A percentile compares a stretch with the other conserved stretches of the same genome.
Evolutionary conservation across 768 basidiomycete genomes (phyloP).

Genomic region (Xanthoconium purpureum): DNA sequence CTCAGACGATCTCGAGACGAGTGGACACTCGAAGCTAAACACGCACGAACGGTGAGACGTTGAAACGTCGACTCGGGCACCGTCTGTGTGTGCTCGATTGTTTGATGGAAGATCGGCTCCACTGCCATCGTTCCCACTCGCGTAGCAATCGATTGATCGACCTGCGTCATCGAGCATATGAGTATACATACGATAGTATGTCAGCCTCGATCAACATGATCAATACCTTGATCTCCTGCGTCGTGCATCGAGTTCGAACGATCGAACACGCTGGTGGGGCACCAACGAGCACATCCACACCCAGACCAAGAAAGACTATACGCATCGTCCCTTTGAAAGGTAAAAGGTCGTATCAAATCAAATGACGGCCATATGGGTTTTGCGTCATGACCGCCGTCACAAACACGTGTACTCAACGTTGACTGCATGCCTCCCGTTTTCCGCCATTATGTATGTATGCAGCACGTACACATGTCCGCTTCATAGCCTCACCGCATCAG

Average conservation of each 20-base stretch:
- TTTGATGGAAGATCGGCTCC: neutral
- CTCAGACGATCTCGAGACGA: neutral
- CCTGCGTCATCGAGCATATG: no score
- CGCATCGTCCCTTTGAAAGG: neutral
- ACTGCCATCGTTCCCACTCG: neutral
- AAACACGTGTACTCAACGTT: conserved; percentile 21
- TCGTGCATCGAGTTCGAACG: no score
- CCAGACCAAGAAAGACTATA: no score
- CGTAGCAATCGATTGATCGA: conserved; percentile 1
- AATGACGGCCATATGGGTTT: neutral
- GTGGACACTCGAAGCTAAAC: no score
- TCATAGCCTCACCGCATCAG: neutral
- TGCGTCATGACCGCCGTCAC: conserved; percentile 7
- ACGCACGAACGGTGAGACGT: no score
- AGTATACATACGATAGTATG: no score
- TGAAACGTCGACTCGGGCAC: neutral
- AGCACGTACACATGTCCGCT: neutral
- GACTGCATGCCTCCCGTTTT: neutral
- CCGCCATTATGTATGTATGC: neutral
- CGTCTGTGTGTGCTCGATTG: neutral
- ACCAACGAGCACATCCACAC: neutral
- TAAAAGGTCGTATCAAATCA: neutral
- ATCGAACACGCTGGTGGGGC: neutral
- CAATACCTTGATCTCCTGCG: no score
- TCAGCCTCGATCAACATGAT: no score